Base-by-base conservation (phyloP, 148 eudicot species). In the Simmondsia chinensis region DNA sequence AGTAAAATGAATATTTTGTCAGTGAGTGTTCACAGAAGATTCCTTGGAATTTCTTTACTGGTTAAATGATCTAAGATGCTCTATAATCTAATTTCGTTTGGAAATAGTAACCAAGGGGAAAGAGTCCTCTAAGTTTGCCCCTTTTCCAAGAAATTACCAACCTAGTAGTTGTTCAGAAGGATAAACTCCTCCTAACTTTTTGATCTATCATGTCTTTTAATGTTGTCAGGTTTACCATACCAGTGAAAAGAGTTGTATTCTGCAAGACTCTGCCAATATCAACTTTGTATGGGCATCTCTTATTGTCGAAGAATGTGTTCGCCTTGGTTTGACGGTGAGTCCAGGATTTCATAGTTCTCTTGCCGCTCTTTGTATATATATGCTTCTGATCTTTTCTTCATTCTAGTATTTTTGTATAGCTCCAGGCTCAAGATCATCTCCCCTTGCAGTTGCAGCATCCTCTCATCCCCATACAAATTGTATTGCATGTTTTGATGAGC, bases 401-500 rank as follows among this genome's bases (percentile, higher is more conserved):
- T 70, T 65, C 30, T 59, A 91, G 96, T 86, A 91, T 62, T 86
- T 91, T 65, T 91, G 99, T 60, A 57, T 86, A 79, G 99, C 99
- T 64, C 99, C 99, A 47, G 99, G 99, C 45, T 91, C 89, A 61
- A 71, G 99, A 40, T 91, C 99, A 20, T 86, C 99, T 67, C 96
- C 89, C 13, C 79, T 91, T 37, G 78, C 99, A 27, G 60, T 91
- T 64, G 99, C 96, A 61, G 99, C 99, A 38, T 65, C 99, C 40
- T 52, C 74, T 56, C 96, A 86, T 65, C 75, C 94, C 47, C 69
- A 42, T 38, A 74, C 78, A 7, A 82, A 71, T 50, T 91, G 99
- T 68, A 50, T 71, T 40, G 73, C 74, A 46, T 91, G 99, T 77
- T 79, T 65, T 62, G 99, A 91, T 45, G 99, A 91, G 53, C 79